Base-by-base conservation (phyloP, 176 grass and related monocot species). In the Oryza coarctata region DNA sequence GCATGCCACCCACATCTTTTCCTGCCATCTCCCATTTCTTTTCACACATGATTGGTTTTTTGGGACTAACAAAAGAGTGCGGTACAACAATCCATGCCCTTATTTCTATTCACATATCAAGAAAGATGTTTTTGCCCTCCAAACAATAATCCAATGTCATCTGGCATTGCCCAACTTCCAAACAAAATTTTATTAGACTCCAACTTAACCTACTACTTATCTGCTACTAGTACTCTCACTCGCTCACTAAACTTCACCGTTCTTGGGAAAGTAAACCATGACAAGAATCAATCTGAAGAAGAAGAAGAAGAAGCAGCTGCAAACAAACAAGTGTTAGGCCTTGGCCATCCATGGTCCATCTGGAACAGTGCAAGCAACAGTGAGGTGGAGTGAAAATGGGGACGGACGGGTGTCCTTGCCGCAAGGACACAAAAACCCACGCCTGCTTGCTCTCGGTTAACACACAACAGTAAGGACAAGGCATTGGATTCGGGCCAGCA, bases 401-500 rank as follows among this genome's bases (percentile, higher is more conserved):
- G 31, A 11, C 49, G 49, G 49, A 3, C 3, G 11, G 4, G 40
- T 17, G 14, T 49, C 11, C 45, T 49, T 49, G 45, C n/a, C 5
- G 68, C 40, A 77, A 27, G 38, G 63, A 41, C 73, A 71, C 73
- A 30, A 7, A 49, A 62, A 55, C 86, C 66, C 80, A 87, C 67
- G 41, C 40, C 80, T 31, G 65, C 80, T 63, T 87, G 57, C 71
- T 65, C 86, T 77, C 55, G 73, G 40, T 43, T 20, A 66, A 62
- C 74, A 62, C 74, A 58, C 55, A 87, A 10, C 73, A 70, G 74
- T 39, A 63, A 71, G 58, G 79, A 78, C 86, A 72, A 78, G 74
- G 74, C 86, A 88, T 88, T 88, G 80, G 80, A 88, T 88, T 73
- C 80, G 73, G 32, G 39, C 31, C 73, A 83, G 15, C 73, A 20